Base-by-base conservation (phyloP, 257 asterid species). In the Coffea eugenioides region DNA sequence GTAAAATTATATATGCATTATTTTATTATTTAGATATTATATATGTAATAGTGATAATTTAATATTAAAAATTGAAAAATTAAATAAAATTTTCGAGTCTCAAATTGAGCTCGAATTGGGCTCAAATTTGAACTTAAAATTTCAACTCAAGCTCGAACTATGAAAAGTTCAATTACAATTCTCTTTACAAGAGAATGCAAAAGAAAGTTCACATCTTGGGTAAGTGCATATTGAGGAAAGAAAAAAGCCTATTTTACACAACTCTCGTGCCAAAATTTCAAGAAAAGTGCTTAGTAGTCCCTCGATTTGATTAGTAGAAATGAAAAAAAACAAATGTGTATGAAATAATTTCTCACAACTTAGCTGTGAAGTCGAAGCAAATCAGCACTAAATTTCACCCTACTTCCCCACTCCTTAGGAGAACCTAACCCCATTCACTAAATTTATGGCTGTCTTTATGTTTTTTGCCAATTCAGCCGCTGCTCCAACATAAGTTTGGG, bases 401-500 rank as follows among this genome's bases (percentile, higher is more conserved):
- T 9, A 70, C 45, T 27, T 48, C 45, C 39, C 66, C 16, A 23
- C 10, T 69, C 45, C 78, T 31, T 76, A 6, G 16, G 69, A 36
- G 23, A 69, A 11, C 18, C 18, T 74, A 41, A 77, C 83, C 34
- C 83, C 86, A 65, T 81, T 84, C 48, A 74, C 86, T 64, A 84
- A 31, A 82, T 68, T 71, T 34, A 82, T 64, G 54, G 84, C 73
- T 27, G 75, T 23, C 3, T 86, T 72, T 20, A 85, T 70, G 62
- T 80, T 84, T 25, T 82, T 83, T 49, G 91, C 93, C 84, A 90
- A 77, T 72, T 84, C 86, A 79, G 74, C 86, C 2, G 94, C 94
- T 31, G 86, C 78, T 48, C 94, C 97, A 56, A 87, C 80, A 67
- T 95, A 95, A n/a, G 90, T 78, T 74, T 88, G 95, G 31, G 99